Evolutionary conservation across 2,329 filamentous ascomycete species (phyloP).

Genomic region (Trichophyton schoenleinii): DNA sequence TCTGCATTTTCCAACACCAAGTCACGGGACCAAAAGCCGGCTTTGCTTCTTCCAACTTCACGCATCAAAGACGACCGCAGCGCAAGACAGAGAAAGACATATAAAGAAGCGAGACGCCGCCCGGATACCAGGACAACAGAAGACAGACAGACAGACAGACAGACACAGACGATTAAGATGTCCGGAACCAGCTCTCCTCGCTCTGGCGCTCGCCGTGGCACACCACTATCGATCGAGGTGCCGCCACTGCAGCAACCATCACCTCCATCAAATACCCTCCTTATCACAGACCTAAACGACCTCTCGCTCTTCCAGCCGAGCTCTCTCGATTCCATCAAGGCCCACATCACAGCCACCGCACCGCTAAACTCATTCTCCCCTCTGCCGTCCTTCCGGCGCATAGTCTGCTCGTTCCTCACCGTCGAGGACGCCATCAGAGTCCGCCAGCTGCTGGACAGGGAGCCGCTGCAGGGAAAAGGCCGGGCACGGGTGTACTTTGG

Average conservation of each 20-base stretch:
- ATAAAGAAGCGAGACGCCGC: background rate
- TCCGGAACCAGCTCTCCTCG: background rate
- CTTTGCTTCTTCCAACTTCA: background rate
- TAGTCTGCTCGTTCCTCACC: conserved; percentile 38
- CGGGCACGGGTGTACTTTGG: conserved; percentile 25
- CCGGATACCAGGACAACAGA: background rate
- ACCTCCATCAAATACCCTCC: conserved; percentile 39
- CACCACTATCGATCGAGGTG: conserved; percentile 35
- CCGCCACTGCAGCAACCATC: conserved; percentile 35
- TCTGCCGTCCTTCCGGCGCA: conserved; percentile 38
- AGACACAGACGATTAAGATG: background rate
- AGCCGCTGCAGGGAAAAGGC: conserved; percentile 21
- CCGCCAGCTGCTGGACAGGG: conserved; percentile 32
- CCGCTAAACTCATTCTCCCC: conserved; percentile 40
- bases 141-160: background rate
- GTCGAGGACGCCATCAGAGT: conserved; percentile 31
- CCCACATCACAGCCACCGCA: conserved; percentile 30
- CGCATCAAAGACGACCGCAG: background rate
- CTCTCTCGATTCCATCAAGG: conserved; percentile 32
- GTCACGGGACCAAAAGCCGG: background rate
- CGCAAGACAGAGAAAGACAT: background rate
- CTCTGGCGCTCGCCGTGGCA: conserved; percentile 14
- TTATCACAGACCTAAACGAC: conserved; percentile 38
- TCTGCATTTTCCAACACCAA: background rate
- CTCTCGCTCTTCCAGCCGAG: conserved; percentile 35